Percentiles rank a stretch among this genome's conserved stretches.
Evolutionary conservation across 495 filamentous ascomycete genomes (phyloP).

Genomic region (Podospora sp.): DNA sequence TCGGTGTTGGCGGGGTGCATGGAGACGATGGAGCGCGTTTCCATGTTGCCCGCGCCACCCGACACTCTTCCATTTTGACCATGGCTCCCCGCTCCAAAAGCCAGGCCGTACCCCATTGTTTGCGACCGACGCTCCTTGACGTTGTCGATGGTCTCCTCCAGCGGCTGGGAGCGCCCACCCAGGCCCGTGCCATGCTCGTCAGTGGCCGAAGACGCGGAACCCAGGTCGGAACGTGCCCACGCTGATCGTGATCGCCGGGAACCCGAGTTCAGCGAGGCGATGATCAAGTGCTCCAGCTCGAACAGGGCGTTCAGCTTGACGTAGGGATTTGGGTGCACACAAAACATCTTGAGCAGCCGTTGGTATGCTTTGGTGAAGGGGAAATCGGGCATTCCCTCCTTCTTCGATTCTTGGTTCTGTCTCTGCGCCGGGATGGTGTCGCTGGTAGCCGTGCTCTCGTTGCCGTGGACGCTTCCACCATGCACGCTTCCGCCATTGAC

Average conservation of each 20-base stretch:
- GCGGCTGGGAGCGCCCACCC: conserved; percentile 40
- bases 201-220: conserved; percentile 35
- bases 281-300: conserved; percentile 79
- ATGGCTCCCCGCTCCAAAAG: conserved; percentile 26
- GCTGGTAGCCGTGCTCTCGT: conserved; percentile 45
- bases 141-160: conserved; percentile 69
- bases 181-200: conserved; percentile 33
- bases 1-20: conserved; percentile 61
- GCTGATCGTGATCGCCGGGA: conserved; percentile 35
- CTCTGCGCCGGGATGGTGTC: conserved; percentile 44
- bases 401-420: conserved; percentile 37
- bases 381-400: conserved; percentile 58
- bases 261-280: conserved; percentile 68
- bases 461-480: conserved; percentile 37
- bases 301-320: conserved; percentile 81
- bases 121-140: conserved; percentile 69
- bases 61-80: conserved; percentile 31
- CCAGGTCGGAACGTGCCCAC: conserved; percentile 41
- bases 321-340: conserved; percentile 85
- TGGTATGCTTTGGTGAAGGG: conserved; percentile 76
- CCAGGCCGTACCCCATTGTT: conserved; percentile 45
- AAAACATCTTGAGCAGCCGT: conserved; percentile 81
- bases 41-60: conserved; percentile 35
- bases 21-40: conserved; percentile 48
- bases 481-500: conserved; percentile 32